Evolutionary conservation across 108 stramenopile genomes (phyloP), one percentile per base, ranked within the genome.

Genomic region (Cyclotella atomus): DNA sequence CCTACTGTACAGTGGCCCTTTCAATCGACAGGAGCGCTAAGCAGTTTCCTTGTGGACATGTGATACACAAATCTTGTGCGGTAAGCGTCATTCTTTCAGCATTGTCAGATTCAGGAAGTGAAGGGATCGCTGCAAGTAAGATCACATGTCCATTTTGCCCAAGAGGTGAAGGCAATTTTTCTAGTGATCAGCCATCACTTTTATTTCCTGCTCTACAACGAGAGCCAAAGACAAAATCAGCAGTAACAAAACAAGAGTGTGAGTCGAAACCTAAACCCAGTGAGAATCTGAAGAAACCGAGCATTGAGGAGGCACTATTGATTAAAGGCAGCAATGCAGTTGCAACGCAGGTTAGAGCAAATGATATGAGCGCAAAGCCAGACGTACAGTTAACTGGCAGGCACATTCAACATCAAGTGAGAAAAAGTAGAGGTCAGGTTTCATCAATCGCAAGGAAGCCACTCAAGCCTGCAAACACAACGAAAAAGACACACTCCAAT

Each of bases 51-150:
- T 69, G 68, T 27, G 47, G 28, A 24, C 63, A 67, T 23, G 56
- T 28, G 41, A 55, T 69, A 16, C 68, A 69, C 28, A 16, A 55
- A n/a, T 56, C 68, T 16, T 69, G 68, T 28, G 68, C 68, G 23
- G 41, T 57, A 4, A 57, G 55, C 53, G 56, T 69, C 3, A 56
- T 69, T 21, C 55, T 69, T 14, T 56, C 54, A 5, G 68, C 36
- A 2, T 32, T 67, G n/a, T 36, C 68, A 7, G 34, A 21, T 3
- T 69, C 55, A 28, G 68, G 56, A 19, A 56, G 68, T 21, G 55
- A 69, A 41, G 68, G 55, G 33, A 50, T 2, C 9, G 10, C 19
- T 56, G 68, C 23, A 3, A 36, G 54, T 12, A 57, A 25, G 38
- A 69, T 69, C 25, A 20, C 32, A 17, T 69, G 68, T 44, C 68